A percentile compares a stretch with the other conserved stretches of the same genome.
Conservation (phyloP, 1,284 basidiomycete genomes). For the Malassezia restricta region DNA sequence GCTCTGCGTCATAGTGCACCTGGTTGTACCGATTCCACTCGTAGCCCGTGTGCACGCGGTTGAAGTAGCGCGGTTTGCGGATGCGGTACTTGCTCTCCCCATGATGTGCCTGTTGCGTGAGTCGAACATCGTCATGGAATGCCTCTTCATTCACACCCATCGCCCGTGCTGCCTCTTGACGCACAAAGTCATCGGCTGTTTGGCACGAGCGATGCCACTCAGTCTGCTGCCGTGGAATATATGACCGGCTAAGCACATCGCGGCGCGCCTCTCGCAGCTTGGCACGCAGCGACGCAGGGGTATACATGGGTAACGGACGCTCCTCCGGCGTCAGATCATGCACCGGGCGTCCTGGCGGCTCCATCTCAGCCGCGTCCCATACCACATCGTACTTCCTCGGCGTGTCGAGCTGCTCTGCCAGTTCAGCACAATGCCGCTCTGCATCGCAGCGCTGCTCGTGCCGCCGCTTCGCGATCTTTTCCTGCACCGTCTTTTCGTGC, state of each 20-base stretch:
- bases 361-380: slow-evolving; percentile 27
- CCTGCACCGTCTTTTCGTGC: slow-evolving; percentile 89
- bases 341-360: slow-evolving; percentile 20
- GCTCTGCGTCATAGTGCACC: slow-evolving; percentile 44
- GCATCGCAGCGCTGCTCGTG: slow-evolving; percentile 92
- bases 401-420: slow-evolving; percentile 66
- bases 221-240: slow-evolving; percentile 17
- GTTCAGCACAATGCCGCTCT: slow-evolving; percentile 71
- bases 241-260: slow-evolving; percentile 20
- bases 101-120: slow-evolving; percentile 61
- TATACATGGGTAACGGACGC: slow-evolving; percentile 18
- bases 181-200: slow-evolving; percentile 25
- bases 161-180: slow-evolving; percentile 56
- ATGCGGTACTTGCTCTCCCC: slow-evolving; percentile 99
- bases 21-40: slow-evolving; percentile 81
- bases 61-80: slow-evolving; percentile 97
- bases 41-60: slow-evolving; percentile 99
- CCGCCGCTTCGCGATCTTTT: slow-evolving; percentile 84
- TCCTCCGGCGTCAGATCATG: slow-evolving; percentile 26
- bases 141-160: slow-evolving; percentile 88
- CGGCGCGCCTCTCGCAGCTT: slow-evolving; percentile 23
- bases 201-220: background rate
- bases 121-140: slow-evolving; percentile 78
- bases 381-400: slow-evolving; percentile 7
- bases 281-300: slow-evolving; percentile 20